Evolutionary conservation across 495 filamentous ascomycete genomes (phyloP).

Genomic region (Aspergillus biplanus): DNA sequence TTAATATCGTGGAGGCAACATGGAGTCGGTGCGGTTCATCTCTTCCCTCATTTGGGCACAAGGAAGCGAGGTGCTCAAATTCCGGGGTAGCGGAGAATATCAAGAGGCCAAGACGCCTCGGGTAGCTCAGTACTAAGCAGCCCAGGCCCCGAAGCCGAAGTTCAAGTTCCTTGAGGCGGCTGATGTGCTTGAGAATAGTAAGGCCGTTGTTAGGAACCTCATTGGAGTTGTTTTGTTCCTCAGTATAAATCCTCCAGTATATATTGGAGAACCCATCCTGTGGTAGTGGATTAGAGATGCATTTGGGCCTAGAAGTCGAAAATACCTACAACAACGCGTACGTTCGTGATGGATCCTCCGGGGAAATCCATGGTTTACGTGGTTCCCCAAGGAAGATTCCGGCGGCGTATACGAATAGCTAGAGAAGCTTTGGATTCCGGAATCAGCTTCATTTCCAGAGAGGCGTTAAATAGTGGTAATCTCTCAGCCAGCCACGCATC

Average conservation of each 20-base stretch:
- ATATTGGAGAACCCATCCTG: slow-evolving; percentile 55
- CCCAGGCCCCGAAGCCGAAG: slow-evolving; percentile 40
- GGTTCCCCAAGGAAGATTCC: slow-evolving; percentile 32
- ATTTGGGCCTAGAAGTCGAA: background rate
- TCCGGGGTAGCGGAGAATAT: slow-evolving; percentile 48
- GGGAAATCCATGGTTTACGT: slow-evolving; percentile 54
- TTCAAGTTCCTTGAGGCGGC: slow-evolving; percentile 50
- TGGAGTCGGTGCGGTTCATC: slow-evolving; percentile 38
- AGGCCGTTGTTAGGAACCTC: slow-evolving; percentile 46
- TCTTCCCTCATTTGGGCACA: slow-evolving; percentile 33
- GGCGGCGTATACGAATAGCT: slow-evolving; percentile 35
- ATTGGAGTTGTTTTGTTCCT: slow-evolving; percentile 41
- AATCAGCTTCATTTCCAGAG: slow-evolving; percentile 46
- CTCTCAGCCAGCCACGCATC: slow-evolving; percentile 23
- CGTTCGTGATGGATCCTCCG: slow-evolving; percentile 50
- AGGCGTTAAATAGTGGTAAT: slow-evolving; percentile 12
- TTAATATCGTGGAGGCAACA: slow-evolving; percentile 41
- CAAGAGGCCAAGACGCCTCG: slow-evolving; percentile 48
- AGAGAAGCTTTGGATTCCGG: slow-evolving; percentile 29
- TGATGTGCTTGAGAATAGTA: slow-evolving; percentile 49
- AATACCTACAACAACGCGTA: slow-evolving; percentile 49
- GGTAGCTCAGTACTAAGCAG: slow-evolving; percentile 47
- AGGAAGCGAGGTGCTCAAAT: slow-evolving; percentile 41
- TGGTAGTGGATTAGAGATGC: slow-evolving; percentile 26
- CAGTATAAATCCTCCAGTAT: slow-evolving; percentile 54